Evolutionary conservation across 2,329 filamentous ascomycete genomes (phyloP).

Genomic region (Fusarium udum): DNA sequence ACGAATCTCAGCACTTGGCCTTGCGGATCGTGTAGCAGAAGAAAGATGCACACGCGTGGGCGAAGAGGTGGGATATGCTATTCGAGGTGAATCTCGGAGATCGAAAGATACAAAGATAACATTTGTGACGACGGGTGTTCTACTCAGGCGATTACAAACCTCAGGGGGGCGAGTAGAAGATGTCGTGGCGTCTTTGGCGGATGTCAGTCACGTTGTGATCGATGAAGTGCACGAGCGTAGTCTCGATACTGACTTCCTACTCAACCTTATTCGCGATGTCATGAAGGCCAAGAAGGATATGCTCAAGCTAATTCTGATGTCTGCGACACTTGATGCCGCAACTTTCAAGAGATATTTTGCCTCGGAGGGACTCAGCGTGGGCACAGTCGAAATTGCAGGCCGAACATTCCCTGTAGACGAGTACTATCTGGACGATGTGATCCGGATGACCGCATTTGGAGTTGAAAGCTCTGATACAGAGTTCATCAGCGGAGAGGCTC

Average conservation of each 20-base stretch:
- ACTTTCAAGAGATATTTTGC: conserved; percentile 69
- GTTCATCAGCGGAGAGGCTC: conserved; percentile 60
- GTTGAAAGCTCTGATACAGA: conserved; percentile 58
- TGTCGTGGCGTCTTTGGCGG: conserved; percentile 81
- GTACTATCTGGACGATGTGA: conserved; percentile 90
- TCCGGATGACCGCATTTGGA: conserved; percentile 83
- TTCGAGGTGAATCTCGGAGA: conserved; percentile 89
- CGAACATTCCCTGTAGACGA: conserved; percentile 89
- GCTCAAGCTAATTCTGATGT: conserved; percentile 98
- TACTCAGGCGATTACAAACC: conserved; percentile 91
- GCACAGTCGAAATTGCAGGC: conserved; percentile 86
- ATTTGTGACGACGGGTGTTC: conserved; percentile 98
- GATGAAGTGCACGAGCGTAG: conserved; percentile 98
- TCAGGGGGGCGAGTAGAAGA: conserved; percentile 83
- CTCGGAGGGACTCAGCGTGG: conserved; percentile 72
- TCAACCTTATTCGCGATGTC: conserved; percentile 89
- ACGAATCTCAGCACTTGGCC: conserved; percentile 90
- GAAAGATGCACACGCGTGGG: conserved; percentile 87
- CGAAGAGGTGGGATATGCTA: conserved; percentile 91
- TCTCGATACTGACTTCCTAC: conserved; percentile 95
- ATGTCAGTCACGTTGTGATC: conserved; percentile 93
- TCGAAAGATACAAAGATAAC: conserved; percentile 87
- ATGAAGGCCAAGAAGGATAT: conserved; percentile 81
- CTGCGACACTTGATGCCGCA: conserved; percentile 88
- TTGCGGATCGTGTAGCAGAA: conserved; percentile 93